phyloP scores from a whole-genome alignment of 352 stramenopile genomes.

The Pythium phragmiticola region DNA sequence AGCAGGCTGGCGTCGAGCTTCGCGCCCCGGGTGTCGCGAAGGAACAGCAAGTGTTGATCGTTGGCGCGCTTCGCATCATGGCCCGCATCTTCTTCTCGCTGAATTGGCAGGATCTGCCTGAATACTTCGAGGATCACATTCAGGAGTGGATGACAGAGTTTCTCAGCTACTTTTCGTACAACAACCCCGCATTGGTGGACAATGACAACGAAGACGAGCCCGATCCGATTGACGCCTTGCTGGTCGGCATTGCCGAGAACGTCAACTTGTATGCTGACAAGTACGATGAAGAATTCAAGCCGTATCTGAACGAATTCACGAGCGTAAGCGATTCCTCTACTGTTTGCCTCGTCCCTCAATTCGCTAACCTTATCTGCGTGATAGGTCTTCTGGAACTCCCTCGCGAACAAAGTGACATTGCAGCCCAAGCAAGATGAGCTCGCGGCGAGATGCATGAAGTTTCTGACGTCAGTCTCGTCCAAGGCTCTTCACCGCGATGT shows the following conservation, averaged over 20 bases:
- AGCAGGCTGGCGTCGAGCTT: slow-evolving; percentile 59
- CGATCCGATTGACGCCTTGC: slow-evolving; percentile 91
- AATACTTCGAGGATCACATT: slow-evolving; percentile 99
- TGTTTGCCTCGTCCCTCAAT: too few relatives aligned
- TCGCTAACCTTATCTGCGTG: not conserved
- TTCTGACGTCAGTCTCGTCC: slow-evolving; percentile 94
- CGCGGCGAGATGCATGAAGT: slow-evolving; percentile 96
- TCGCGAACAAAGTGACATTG: slow-evolving; percentile 69
- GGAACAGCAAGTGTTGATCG: slow-evolving; percentile 66
- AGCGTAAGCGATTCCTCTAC: slow-evolving; percentile 28
- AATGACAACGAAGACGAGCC: slow-evolving; percentile 91
- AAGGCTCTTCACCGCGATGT: slow-evolving; percentile 93
- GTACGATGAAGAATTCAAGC: slow-evolving; percentile 99
- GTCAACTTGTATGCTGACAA: slow-evolving; percentile 97
- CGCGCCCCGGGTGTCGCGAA: slow-evolving; percentile 36
- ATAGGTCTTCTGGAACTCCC: slow-evolving; percentile 67
- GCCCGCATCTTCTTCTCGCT: slow-evolving; percentile 98
- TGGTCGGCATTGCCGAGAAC: slow-evolving; percentile 97
- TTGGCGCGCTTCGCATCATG: slow-evolving; percentile 89
- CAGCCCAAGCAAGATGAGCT: slow-evolving; percentile 95
- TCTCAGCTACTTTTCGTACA: slow-evolving; percentile 93
- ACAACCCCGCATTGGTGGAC: slow-evolving; percentile 91
- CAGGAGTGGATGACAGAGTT: slow-evolving; percentile 96
- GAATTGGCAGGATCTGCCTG: slow-evolving; percentile 98
- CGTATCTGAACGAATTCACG: slow-evolving; percentile 94